Base-by-base conservation (phyloP, 495 filamentous ascomycete species). In the Staphylotrichum longicolle region DNA sequence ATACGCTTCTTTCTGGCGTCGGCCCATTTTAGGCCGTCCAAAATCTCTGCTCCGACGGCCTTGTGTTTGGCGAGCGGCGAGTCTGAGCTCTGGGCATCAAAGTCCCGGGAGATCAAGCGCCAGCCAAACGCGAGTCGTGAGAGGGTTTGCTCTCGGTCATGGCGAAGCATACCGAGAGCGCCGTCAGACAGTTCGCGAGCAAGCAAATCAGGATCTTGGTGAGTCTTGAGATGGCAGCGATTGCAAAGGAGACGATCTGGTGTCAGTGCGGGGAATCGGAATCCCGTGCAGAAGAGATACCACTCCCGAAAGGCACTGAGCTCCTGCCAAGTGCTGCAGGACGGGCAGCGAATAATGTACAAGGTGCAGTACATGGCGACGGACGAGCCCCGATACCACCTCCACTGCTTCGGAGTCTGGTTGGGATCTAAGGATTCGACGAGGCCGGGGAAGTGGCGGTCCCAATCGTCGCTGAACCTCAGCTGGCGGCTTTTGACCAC, bases 291-390 rank as follows among this genome's bases (percentile, higher is more conserved):
- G 4, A n/a, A 27, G 0, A 35, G 8, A 1, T 1, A 5, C 40
- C 50, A 45, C 32, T 53, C 7, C 1, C 49, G 32, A 12, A 63
- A 53, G 1, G 54, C 54, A 27, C 30, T 7, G 12, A 39, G 33
- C 30, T 58, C 48, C 15, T 53, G 60, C 60, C 60, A 63, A 0
- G 15, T 34, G 4, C 15, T 14, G 40, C 60, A 63, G 15, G 37
- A 50, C 7, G 54, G 54, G 33, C 60, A 63, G 32, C 39, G 47
- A 11, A 53, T n/a, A 11, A 47, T 39, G 27, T 41, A 35, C 30
- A 63, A 4, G 30, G 7, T 37, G 41, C 7, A 9, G 6, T 7
- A 7, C 3, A 40, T 7, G 10, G 4, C 12, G 8, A n/a, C 11
- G 7, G 11, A 2, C 14, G 10, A 5, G 10, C 2, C 12, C 3